phyloP scores from a whole-genome alignment of 306 rosid species.

The Arachis stenosperma region DNA sequence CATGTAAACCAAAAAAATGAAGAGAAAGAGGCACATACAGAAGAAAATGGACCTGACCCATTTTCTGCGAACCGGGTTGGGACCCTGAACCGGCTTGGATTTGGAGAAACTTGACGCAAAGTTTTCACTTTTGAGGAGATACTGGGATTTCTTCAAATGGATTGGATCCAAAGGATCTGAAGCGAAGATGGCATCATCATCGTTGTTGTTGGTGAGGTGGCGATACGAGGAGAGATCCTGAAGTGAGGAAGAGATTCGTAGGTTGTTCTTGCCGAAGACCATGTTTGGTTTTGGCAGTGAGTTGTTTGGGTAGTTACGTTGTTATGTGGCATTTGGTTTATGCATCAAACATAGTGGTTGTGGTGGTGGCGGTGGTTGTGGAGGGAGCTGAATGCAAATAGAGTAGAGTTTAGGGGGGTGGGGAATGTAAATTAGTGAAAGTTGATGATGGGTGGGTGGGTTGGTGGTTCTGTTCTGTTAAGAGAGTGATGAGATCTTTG shows the following conservation, averaged over 20 bases:
- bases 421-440: neutral
- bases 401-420: neutral
- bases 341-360: constrained; percentile 15
- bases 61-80: constrained; percentile 49
- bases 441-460: neutral
- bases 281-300: constrained; percentile 31
- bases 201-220: constrained; percentile 40
- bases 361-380: neutral
- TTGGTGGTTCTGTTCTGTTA: neutral
- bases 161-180: neutral
- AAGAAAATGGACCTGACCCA: constrained; percentile 50
- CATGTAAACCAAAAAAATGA: constrained; percentile 54
- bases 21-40: constrained; percentile 43
- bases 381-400: neutral
- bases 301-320: neutral
- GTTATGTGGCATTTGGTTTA: constrained; percentile 22
- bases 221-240: constrained; percentile 81
- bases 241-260: constrained; percentile 79
- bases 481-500: neutral
- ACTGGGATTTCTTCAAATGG: constrained; percentile 39
- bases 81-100: constrained; percentile 51
- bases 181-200: constrained; percentile 21
- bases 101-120: constrained; percentile 64
- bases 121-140: constrained; percentile 48
- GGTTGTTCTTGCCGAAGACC: constrained; percentile 58